Base-by-base conservation (phyloP, 345 rosid genomes). In the Linum tenue region DNA sequence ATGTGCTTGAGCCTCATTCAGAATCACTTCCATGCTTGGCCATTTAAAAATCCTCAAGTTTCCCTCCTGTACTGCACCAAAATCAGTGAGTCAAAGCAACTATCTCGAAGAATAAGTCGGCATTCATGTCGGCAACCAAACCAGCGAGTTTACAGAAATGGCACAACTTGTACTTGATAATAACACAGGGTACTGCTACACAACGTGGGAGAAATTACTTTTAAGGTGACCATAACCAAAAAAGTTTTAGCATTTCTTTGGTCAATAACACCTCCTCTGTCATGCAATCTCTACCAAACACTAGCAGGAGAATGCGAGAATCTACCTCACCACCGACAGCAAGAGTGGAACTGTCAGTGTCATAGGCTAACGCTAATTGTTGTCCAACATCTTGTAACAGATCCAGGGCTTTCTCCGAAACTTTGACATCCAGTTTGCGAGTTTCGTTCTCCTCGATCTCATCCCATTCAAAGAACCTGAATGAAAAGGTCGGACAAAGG, bases 291-390 rank as follows among this genome's bases (percentile, higher is more conserved):
- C 57, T 40, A 68, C 42, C 60, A 56, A 37, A 58, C 56, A 42
- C 12, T 3, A 38, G 59, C 37, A 50, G 37, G 40, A 37, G 3
- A 10, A 59, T 36, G 1, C 9, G 36, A 56, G 48, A 70, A 62
- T 59, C 59, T 83, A 94, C 96, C 97, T 95, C 97, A 0, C 86
- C 86, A 59, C 99, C 99, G 67, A 76, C 71, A 51, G 97, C 96
- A 42, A 91, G 82, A 39, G 73, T 64, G 62, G 95, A 80, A 51
- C 90, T 89, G 14, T 91, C 90, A 55, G 64, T 80, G 78, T 84
- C 77, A 35, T 91, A 95, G 22, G 75, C 83, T 64, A 95, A 60
- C 53, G 90, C 88, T 64, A 91, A 76, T 70, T 85, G 97, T 70
- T 85, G 95, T 56, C 88, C 95, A 68, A 82, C 82, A 72, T 81